Evolutionary conservation across 148 eudicot genomes (phyloP), one percentile per base, ranked within the genome.

Genomic region (Drosera capensis): DNA sequence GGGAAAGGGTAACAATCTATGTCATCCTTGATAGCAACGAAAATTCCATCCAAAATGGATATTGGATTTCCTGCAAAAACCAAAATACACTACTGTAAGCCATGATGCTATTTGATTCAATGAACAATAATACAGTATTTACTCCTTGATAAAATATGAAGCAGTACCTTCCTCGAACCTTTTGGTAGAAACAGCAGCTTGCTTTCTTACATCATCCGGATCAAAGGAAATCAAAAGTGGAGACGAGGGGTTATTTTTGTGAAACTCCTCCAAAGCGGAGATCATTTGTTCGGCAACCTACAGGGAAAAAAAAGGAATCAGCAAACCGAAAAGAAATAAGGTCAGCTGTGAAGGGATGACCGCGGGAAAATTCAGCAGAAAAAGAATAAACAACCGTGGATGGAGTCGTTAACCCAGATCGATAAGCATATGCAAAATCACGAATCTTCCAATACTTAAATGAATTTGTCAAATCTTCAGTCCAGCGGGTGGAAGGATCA

Each of bases 371-470:
- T 2, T 24, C 8, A 40, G 2, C 25, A 3, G 0, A 11, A 16
- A 13, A 40, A 3, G 24, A 30, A 3, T 18, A 43, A 43, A 40
- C 55, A 38, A 85, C 99, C 70, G 57, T 71, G 40, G 93, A 75
- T 40, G 99, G 99, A 52, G 88, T 81, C 19, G 75, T 63, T 55
- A 92, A 67, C 67, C 49, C 68, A 19, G 88, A 58, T 61, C 76
- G 68, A 64, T 92, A 92, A 67, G 95, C 95, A 49, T 75, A 52
- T 40, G 95, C 82, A 68, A 67, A 92, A 73, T 92, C 95, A 55
- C 95, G 82, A 52, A 92, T 92, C 50, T 74, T 92, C 99, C 99
- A 92, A 53, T 85, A 92, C 42, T 68, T 75, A 63, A 92, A 92
- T 14, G 75, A 47, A 40, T 67, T 51, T 47, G 40, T 54, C 55